Percentiles rank a stretch among this genome's conserved stretches.
Evolutionary conservation across 805 yeast genomes (phyloP).

Genomic region (Lachancea thermotolerans): DNA sequence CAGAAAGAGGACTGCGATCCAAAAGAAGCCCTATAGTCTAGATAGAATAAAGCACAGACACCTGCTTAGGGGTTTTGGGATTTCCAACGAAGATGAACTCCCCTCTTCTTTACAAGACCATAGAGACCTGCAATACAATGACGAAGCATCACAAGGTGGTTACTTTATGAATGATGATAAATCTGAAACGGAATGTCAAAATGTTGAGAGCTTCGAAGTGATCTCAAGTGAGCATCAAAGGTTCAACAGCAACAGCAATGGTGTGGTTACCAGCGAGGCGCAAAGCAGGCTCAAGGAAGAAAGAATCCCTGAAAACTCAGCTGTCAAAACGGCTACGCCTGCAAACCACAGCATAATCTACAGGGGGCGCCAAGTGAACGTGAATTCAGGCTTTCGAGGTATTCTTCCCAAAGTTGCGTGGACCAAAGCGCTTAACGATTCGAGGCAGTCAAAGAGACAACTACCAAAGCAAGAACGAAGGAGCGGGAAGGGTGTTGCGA

Average conservation of each 20-base stretch:
- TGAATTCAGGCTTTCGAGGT: conserved; percentile 29
- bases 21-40: conserved; percentile 31
- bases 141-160: no score
- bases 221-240: no score
- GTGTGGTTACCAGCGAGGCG: not conserved
- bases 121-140: not conserved
- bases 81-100: conserved; percentile 7
- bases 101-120: not conserved
- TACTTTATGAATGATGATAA: not conserved
- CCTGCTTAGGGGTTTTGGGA: conserved; percentile 25
- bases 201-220: not conserved
- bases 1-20: conserved; percentile 31
- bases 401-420: conserved; percentile 29
- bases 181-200: not conserved
- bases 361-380: conserved; percentile 24
- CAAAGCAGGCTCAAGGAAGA: not conserved
- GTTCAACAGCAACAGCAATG: no score
- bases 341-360: conserved; percentile 10
- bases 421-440: conserved; percentile 20
- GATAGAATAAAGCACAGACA: conserved; percentile 30
- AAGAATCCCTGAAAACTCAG: no score
- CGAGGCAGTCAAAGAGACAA: conserved; percentile 1
- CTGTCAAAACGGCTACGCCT: not conserved
- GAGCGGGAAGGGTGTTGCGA: conserved; percentile 24
- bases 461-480: not conserved